Percentiles rank a stretch among this genome's conserved stretches.
Conservation (phyloP, 768 basidiomycete species). For the Tricholoma saponaceum region DNA sequence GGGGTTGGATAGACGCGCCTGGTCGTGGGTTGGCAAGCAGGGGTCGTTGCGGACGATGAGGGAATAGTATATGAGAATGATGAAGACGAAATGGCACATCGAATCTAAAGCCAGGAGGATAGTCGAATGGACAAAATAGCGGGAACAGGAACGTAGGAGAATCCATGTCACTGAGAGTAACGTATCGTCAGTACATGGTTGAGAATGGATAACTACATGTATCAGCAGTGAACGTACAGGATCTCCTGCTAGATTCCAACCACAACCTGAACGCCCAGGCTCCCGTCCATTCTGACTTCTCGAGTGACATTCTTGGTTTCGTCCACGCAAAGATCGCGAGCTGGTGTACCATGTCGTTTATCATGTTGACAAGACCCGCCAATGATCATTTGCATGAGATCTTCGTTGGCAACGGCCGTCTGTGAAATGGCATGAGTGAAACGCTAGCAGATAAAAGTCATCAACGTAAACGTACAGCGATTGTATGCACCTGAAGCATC, state of each 20-base stretch:
- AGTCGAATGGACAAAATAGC: no score
- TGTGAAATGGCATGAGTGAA: conserved; percentile 1
- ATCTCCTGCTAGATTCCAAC: conserved; percentile 99
- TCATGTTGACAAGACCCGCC: conserved; percentile 94
- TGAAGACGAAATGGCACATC: no score
- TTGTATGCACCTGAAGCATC: conserved; percentile 89
- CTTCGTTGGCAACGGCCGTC: conserved; percentile 91
- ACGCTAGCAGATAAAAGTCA: neutral
- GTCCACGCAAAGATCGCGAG: conserved; percentile 50
- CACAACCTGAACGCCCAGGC: conserved; percentile 95
- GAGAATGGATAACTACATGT: no score
- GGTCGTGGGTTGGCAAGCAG: no score
- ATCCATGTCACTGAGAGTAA: no score
- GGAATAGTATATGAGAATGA: no score
- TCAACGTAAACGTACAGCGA: conserved; percentile 73
- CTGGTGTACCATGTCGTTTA: conserved; percentile 79
- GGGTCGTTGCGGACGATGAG: no score
- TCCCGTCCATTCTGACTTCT: conserved; percentile 97
- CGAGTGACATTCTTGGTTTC: conserved; percentile 91
- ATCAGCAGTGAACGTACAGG: conserved; percentile 62
- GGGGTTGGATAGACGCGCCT: no score
- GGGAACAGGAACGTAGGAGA: no score
- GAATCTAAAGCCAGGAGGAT: no score
- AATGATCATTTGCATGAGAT: conserved; percentile 88
- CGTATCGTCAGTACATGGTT: no score